A percentile compares a stretch with the other conserved stretches of the same genome.
These are phyloP conservation scores for Phoma sp. DNA, from an alignment of 2,329 filamentous ascomycete genomes.

Conservation along the genomic window DNA sequence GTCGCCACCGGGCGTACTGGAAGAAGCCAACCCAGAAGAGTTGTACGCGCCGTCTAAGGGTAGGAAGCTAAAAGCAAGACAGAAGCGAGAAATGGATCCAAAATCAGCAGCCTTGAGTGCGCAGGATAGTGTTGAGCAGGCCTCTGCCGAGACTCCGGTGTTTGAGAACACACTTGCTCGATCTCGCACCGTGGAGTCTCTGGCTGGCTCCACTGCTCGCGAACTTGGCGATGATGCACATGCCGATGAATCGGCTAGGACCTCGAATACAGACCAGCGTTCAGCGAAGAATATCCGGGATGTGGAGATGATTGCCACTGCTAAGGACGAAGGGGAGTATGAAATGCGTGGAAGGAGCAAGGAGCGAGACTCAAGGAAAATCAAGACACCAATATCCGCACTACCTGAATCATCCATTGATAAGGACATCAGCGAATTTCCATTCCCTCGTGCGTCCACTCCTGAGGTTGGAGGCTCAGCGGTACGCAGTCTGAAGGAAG, in stretches of 20 bases:
- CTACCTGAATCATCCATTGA: background rate
- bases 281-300: conserved; percentile 4
- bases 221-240: conserved; percentile 12
- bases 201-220: conserved; percentile 29
- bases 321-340: background rate
- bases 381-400: background rate
- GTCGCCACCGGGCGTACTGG: conserved; percentile 40
- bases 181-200: conserved; percentile 44
- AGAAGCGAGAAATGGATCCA: conserved; percentile 33
- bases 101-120: background rate
- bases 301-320: background rate
- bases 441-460: conserved; percentile 31
- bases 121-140: conserved; percentile 40
- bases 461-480: background rate
- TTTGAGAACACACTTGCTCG: conserved; percentile 39
- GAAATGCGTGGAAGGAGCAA: conserved; percentile 10
- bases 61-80: conserved; percentile 56
- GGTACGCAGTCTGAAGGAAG: background rate
- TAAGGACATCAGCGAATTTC: conserved; percentile 30
- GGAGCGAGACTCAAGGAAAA: background rate
- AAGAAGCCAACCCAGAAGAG: conserved; percentile 46
- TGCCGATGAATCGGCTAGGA: background rate
- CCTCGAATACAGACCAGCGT: background rate
- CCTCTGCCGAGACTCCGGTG: conserved; percentile 39
- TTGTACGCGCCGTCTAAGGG: conserved; percentile 48